Conservation (phyloP, 2,329 filamentous ascomycete species). For the Venturia effusa region DNA sequence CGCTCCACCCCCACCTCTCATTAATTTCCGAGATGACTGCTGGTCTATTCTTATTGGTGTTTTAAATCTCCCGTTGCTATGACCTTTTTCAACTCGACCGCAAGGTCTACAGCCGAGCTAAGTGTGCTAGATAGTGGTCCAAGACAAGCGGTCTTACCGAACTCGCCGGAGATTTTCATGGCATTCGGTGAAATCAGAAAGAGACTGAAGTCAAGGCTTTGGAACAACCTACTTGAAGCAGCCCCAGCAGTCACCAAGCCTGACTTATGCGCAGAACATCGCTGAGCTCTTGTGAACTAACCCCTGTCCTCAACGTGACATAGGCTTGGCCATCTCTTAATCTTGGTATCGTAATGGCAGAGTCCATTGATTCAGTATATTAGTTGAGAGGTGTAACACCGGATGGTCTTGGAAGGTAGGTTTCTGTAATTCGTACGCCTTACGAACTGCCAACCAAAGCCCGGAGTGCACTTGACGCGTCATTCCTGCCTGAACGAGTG, state of each 20-base stretch:
- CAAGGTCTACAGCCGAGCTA: not conserved
- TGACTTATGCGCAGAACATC: not conserved
- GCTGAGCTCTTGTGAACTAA: not conserved
- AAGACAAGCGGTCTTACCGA: not conserved
- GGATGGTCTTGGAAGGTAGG: too few relatives aligned
- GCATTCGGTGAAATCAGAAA: not conserved
- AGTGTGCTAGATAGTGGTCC: not conserved
- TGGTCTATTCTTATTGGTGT: not conserved
- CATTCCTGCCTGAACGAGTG: not conserved
- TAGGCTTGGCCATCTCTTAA: not conserved
- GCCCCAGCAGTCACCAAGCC: not conserved
- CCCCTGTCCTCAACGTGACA: not conserved
- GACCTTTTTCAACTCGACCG: not conserved
- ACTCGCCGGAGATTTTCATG: constrained; percentile 17
- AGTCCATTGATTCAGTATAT: not conserved
- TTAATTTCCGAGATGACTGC: not conserved
- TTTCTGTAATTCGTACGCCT: not conserved
- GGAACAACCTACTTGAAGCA: not conserved
- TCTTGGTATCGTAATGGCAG: not conserved
- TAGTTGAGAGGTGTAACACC: not conserved
- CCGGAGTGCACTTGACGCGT: not conserved
- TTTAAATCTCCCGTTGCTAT: not conserved
- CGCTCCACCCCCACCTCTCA: constrained; percentile 8
- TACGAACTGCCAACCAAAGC: not conserved
- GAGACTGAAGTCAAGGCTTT: too few relatives aligned